Base-by-base conservation (phyloP, 2,329 filamentous ascomycete species). In the Fusarium setosum region DNA sequence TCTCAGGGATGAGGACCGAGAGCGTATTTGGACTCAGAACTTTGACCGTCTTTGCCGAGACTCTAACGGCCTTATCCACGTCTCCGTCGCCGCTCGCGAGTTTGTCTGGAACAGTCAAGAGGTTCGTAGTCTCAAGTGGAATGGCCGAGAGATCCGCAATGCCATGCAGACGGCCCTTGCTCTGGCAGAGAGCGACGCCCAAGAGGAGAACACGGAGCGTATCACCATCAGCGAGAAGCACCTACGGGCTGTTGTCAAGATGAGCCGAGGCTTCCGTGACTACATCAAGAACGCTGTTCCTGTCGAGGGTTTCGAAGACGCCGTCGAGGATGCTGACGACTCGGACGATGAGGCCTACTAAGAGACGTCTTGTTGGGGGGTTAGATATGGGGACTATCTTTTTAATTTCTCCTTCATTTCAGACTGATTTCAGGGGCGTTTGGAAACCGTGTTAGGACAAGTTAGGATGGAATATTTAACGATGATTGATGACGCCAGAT, bases 31-130 rank as follows among this genome's bases (percentile, higher is more conserved):
- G 81, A 69, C 72, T 24, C 75, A 80, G 67, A 79, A 81, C 68
- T 83, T 84, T 67, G 81, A 83, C 62, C 78, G 81, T 10, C 71
- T 84, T 23, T 75, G 78, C 67, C 75, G 77, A 50, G 82, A 83
- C 67, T 77, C 77, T 6, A 67, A 54, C 29, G 76, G 75, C 13
- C 73, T 74, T 31, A 76, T 82, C 12, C 77, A 75, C 59, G 75
- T 82, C 35, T 69, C 75, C 10, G 69, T 71, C n/a, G 72, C 77
- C 13, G 77, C 81, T 11, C 76, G 78, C 32, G 76, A 80, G 45
- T 83, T 78, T 59, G 77, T 77, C 38, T 79, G 75, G 70, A 71
- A 72, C 18, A 76, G 73, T 47, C 59, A 58, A 9, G 78, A 81
- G 41, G 77, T 83, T 23, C 73, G 70, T 11, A 53, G 50, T 31